These are phyloP conservation scores for Hydnum rufescens DNA, from an alignment of 768 basidiomycete genomes.

Conservation along the genomic window DNA sequence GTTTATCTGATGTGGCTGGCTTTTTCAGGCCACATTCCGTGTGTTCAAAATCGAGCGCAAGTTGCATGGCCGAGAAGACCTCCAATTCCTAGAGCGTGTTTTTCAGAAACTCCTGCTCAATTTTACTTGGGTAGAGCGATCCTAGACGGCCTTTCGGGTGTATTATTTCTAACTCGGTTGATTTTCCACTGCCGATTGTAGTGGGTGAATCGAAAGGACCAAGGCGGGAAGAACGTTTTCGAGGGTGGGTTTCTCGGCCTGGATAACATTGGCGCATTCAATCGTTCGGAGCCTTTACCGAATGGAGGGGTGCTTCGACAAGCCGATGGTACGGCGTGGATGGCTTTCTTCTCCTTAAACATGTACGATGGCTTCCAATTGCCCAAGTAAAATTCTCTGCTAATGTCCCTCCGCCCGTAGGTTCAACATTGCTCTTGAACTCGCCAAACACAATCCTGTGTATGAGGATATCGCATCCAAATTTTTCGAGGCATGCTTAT, in stretches of 20 bases:
- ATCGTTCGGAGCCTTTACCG: conserved; percentile 89
- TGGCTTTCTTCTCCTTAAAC: conserved; percentile 96
- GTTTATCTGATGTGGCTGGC: neutral
- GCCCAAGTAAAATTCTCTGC: neutral
- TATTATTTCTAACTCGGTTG: conserved; percentile 2
- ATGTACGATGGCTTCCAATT: conserved; percentile 44
- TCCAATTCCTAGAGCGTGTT: conserved; percentile 86
- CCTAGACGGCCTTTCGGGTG: neutral
- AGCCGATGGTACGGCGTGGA: conserved; percentile 98
- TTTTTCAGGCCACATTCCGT: conserved; percentile 74
- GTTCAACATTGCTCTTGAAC: conserved; percentile 91
- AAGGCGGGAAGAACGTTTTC: conserved; percentile 87
- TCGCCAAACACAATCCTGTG: conserved; percentile 92
- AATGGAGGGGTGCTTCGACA: conserved; percentile 89
- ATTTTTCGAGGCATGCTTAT: conserved; percentile 55
- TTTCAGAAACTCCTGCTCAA: conserved; percentile 95
- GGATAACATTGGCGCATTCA: conserved; percentile 96
- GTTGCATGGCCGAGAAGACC: conserved; percentile 73
- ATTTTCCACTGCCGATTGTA: conserved; percentile 22
- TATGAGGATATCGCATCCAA: conserved; percentile 99
- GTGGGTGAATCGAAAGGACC: conserved; percentile 98
- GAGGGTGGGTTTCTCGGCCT: conserved; percentile 96
- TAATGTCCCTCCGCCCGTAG: conserved; percentile 22
- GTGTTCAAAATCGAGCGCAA: conserved; percentile 99
- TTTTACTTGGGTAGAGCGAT: conserved; percentile 63